A percentile compares a stretch with the other conserved stretches of the same genome.
Conservation (phyloP, 2,329 filamentous ascomycete species). For the Colletotrichum simmondsii region DNA sequence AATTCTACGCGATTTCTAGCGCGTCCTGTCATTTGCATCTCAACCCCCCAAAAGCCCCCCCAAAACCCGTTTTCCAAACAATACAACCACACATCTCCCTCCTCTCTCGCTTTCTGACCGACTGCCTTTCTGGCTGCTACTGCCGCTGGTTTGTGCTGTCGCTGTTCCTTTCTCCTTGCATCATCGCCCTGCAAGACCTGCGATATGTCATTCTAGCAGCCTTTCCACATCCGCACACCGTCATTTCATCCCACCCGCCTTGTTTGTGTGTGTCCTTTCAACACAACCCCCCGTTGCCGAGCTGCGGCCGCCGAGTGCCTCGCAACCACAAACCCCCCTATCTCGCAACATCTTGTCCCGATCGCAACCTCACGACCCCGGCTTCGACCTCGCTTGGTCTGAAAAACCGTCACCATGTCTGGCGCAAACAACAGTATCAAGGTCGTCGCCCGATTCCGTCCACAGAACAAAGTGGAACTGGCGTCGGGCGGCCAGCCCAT, state of each 20-base stretch:
- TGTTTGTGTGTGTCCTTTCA: conserved; percentile 33
- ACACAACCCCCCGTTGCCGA: conserved; percentile 27
- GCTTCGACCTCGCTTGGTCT: conserved; percentile 28
- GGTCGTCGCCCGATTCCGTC: conserved; percentile 98
- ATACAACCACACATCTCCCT: conserved; percentile 15
- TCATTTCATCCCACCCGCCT: conserved; percentile 32
- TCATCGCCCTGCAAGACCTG: conserved; percentile 26
- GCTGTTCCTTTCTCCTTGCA: neutral
- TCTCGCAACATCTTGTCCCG: conserved; percentile 9
- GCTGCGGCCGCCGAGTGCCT: conserved; percentile 33
- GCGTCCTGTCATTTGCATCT: conserved; percentile 34
- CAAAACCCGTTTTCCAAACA: conserved; percentile 5
- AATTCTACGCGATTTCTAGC: conserved; percentile 35
- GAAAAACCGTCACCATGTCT: conserved; percentile 58
- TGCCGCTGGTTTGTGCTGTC: conserved; percentile 32
- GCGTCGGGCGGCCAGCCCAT: conserved; percentile 91
- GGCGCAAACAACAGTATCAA: conserved; percentile 75
- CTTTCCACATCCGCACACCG: conserved; percentile 31
- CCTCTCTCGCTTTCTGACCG: conserved; percentile 9
- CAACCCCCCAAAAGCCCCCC: conserved; percentile 23
- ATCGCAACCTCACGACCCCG: conserved; percentile 30
- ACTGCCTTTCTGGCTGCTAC: conserved; percentile 31
- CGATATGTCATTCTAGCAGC: conserved; percentile 35
- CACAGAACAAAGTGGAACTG: conserved; percentile 95
- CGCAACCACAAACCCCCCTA: conserved; percentile 16